These are phyloP conservation scores for Vitis rupestris DNA, from an alignment of 164 flowering plant species.

Conservation along the genomic window DNA sequence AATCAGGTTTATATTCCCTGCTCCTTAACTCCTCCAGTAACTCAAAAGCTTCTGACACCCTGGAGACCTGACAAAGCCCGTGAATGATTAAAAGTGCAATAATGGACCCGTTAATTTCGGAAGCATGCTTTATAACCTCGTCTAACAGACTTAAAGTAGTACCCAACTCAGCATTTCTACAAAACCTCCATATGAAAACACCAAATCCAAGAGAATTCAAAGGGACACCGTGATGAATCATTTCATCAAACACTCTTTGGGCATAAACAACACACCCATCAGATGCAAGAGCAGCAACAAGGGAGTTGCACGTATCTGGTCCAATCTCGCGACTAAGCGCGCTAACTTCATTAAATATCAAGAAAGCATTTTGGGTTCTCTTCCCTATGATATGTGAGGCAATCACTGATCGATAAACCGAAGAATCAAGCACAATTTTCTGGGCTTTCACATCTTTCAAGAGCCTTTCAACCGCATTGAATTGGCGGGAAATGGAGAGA, in stretches of 20 bases:
- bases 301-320: conserved; percentile 51
- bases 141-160: conserved; percentile 47
- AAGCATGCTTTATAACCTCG: conserved; percentile 28
- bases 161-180: conserved; percentile 34
- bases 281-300: conserved; percentile 66
- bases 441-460: conserved; percentile 39
- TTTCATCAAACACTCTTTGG: conserved; percentile 53
- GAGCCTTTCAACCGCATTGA: conserved; percentile 35
- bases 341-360: conserved; percentile 31
- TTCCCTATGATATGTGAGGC: conserved; percentile 35
- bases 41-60: conserved; percentile 50
- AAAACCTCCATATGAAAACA: conserved; percentile 62
- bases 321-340: conserved; percentile 29
- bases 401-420: conserved; percentile 39
- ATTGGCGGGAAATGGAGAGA: conserved; percentile 65
- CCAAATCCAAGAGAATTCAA: conserved; percentile 76
- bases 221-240: conserved; percentile 39
- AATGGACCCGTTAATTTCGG: conserved; percentile 62
- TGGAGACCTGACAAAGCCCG: conserved; percentile 58
- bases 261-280: conserved; percentile 53
- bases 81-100: conserved; percentile 70
- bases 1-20: conserved; percentile 86
- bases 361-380: conserved; percentile 49
- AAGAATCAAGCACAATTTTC: conserved; percentile 38
- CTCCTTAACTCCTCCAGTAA: conserved; percentile 67